Evolutionary conservation across 1,284 basidiomycete species (phyloP).

Genomic region (Heterobasidion irregulare): DNA sequence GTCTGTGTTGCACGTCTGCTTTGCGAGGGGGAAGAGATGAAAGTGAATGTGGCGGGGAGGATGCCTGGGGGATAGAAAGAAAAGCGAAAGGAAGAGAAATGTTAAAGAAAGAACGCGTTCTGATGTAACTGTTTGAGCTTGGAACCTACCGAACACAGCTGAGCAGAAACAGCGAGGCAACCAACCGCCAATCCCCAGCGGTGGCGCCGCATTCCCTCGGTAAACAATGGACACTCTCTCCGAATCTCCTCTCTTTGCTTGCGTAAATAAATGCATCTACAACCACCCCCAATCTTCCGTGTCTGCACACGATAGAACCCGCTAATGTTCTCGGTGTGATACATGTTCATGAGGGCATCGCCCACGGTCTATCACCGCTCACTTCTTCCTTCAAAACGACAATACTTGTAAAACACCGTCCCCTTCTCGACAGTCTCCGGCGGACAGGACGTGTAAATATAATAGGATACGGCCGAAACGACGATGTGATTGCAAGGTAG

Average conservation of each 20-base stretch:
- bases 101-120: constrained; percentile 16
- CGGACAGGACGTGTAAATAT: too few relatives aligned
- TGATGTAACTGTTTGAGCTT: not conserved
- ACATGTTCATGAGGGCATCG: too few relatives aligned
- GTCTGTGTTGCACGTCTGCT: not conserved
- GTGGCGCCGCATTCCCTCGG: not conserved
- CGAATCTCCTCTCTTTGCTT: not conserved
- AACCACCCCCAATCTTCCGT: not conserved
- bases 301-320: not conserved
- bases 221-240: not conserved
- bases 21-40: too few relatives aligned
- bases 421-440: too few relatives aligned
- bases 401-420: too few relatives aligned
- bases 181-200: not conserved
- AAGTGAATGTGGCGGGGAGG: too few relatives aligned
- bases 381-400: too few relatives aligned
- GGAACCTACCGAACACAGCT: not conserved
- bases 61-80: constrained; percentile 4
- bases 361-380: too few relatives aligned
- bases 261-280: not conserved
- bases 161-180: not conserved
- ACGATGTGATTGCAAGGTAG: not conserved
- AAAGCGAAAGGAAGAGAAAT: constrained; percentile 4
- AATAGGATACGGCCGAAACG: not conserved
- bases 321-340: too few relatives aligned